Conservation (phyloP, 2,329 filamentous ascomycete genomes). For the Sphaceloma murrayae region DNA sequence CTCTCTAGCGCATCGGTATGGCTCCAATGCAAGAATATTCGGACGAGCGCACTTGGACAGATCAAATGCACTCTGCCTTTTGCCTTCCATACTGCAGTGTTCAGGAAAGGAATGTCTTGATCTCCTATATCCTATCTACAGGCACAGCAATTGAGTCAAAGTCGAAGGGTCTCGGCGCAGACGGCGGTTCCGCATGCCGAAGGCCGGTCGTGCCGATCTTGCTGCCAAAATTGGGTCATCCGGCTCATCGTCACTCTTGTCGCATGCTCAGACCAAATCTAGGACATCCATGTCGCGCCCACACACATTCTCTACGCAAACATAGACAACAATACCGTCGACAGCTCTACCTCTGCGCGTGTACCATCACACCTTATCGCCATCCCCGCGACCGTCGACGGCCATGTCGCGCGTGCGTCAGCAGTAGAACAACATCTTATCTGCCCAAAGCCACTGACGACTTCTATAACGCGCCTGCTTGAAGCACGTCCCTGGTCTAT, state of each 20-base stretch:
- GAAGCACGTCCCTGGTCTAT: constrained; percentile 13
- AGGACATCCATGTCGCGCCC: constrained; percentile 7
- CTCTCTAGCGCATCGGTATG: constrained; percentile 47
- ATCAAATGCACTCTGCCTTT: constrained; percentile 33
- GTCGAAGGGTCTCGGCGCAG: constrained; percentile 10
- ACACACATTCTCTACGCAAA: background rate
- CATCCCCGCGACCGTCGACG: no score
- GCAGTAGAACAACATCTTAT: constrained; percentile 11
- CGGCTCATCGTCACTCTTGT: background rate
- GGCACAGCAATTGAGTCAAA: no score
- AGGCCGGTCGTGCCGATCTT: background rate
- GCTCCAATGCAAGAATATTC: constrained; percentile 45
- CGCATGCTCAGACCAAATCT: constrained; percentile 3
- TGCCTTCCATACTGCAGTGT: background rate
- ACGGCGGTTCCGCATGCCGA: constrained; percentile 1
- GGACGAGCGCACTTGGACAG: constrained; percentile 42
- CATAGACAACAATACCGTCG: background rate
- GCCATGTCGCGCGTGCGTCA: constrained; percentile 4
- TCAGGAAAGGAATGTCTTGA: background rate
- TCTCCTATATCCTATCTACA: no score
- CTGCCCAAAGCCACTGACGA: constrained; percentile 9
- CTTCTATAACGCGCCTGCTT: constrained; percentile 11
- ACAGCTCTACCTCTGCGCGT: no score
- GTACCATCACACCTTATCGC: background rate
- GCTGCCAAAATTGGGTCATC: constrained; percentile 11